phyloP scores from a whole-genome alignment of 352 stramenopile species.

The Globisporangium lucens region DNA sequence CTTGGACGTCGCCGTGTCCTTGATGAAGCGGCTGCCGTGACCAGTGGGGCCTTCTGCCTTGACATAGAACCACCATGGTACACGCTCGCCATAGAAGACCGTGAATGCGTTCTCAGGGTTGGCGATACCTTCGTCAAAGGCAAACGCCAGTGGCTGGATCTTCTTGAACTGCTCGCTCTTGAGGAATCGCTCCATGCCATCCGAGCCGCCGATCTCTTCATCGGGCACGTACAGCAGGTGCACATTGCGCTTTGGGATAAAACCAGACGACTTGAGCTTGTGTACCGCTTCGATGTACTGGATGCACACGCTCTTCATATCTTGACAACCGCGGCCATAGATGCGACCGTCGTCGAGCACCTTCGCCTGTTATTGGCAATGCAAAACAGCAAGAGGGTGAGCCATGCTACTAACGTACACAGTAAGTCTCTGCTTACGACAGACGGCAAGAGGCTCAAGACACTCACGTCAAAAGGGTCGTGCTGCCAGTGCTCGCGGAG shows the following conservation, averaged over 20 bases:
- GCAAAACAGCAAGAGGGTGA: no score
- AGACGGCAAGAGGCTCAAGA: not conserved
- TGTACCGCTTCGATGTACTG: conserved; percentile 94
- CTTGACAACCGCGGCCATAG: conserved; percentile 88
- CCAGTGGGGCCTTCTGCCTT: conserved; percentile 74
- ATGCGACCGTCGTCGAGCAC: conserved; percentile 84
- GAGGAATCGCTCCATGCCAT: conserved; percentile 93
- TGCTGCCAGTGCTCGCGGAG: conserved; percentile 82
- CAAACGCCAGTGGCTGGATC: conserved; percentile 85
- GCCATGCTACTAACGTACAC: no score
- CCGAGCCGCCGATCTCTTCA: conserved; percentile 92
- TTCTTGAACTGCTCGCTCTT: conserved; percentile 77
- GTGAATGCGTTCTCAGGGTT: conserved; percentile 89
- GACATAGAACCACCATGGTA: conserved; percentile 91
- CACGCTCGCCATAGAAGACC: conserved; percentile 96
- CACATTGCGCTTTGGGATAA: conserved; percentile 85
- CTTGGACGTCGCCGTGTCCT: conserved; percentile 80
- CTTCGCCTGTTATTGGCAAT: conserved; percentile 24
- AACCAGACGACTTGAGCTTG: conserved; percentile 57
- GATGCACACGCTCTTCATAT: conserved; percentile 96
- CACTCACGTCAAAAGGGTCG: conserved; percentile 64
- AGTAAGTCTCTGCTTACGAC: no score
- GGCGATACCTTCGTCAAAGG: conserved; percentile 95
- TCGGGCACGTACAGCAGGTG: conserved; percentile 93
- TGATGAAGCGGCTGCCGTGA: conserved; percentile 94